These are phyloP conservation scores for Blepharisma japonicum DNA, from an alignment of 73 alveolate species.

Conservation along the genomic window DNA sequence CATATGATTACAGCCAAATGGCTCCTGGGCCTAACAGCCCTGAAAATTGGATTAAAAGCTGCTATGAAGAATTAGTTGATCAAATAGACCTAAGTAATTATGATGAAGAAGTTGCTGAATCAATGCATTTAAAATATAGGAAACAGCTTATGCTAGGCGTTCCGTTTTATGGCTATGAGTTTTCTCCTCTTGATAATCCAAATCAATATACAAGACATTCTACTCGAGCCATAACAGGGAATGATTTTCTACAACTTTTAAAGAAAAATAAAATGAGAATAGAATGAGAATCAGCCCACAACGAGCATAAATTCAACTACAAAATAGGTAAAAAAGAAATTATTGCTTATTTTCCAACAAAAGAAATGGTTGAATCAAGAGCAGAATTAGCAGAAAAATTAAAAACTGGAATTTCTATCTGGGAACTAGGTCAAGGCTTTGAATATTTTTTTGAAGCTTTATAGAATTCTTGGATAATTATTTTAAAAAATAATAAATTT, in stretches of 20 bases:
- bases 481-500: too few relatives aligned
- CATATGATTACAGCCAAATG: neutral
- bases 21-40: conserved; percentile 15
- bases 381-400: neutral
- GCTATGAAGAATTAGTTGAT: neutral
- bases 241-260: neutral
- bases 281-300: neutral
- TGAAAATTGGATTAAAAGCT: neutral
- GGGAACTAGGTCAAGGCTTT: conserved; percentile 27
- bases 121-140: too few relatives aligned
- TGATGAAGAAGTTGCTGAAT: too few relatives aligned
- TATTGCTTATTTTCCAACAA: neutral
- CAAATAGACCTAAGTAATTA: neutral
- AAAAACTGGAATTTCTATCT: neutral
- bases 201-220: neutral
- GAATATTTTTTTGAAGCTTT: conserved; percentile 5
- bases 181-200: too few relatives aligned
- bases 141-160: neutral
- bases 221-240: conserved; percentile 4
- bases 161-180: conserved; percentile 22
- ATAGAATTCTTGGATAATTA: too few relatives aligned
- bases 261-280: neutral
- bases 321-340: neutral
- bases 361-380: neutral
- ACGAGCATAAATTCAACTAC: neutral